A percentile compares a stretch with the other conserved stretches of the same genome.
Conservation (phyloP, 148 eudicot species). For the Dysphania ambrosioides region DNA sequence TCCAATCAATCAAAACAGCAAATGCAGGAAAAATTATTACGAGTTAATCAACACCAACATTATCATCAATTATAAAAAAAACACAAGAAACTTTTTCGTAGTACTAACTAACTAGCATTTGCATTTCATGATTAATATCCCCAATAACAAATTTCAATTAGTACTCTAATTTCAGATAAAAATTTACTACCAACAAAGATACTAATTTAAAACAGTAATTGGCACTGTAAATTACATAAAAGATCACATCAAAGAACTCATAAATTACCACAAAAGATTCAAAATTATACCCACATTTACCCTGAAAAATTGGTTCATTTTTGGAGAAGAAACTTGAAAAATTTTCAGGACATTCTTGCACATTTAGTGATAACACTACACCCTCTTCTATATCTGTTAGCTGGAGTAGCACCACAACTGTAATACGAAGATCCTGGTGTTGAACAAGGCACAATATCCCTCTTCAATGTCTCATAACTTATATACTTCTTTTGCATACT, state of each 20-base stretch:
- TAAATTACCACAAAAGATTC: neutral
- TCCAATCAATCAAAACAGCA: neutral
- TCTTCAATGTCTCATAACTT: conserved; percentile 80
- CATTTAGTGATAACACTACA: conserved; percentile 83
- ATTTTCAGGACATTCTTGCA: conserved; percentile 47
- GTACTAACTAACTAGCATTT: neutral
- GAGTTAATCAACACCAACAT: neutral
- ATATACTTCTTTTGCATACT: conserved; percentile 52
- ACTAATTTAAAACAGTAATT: neutral
- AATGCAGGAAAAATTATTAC: neutral
- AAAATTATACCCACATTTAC: neutral
- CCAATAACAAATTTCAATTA: conserved; percentile 13
- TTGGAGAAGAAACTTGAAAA: conserved; percentile 5
- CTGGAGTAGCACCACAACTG: conserved; percentile 57
- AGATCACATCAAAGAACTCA: neutral
- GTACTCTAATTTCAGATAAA: neutral
- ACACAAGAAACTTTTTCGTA: too few relatives aligned
- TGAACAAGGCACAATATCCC: conserved; percentile 75
- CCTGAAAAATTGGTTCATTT: neutral
- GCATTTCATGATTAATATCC: neutral
- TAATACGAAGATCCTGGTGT: conserved; percentile 89
- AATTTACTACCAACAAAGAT: neutral
- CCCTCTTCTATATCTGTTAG: conserved; percentile 71
- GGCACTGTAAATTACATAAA: conserved; percentile 11
- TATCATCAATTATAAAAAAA: neutral